These are phyloP conservation scores for Neofusicoccum cordaticola DNA, from an alignment of 2,329 filamentous ascomycete species.

Conservation along the genomic window DNA sequence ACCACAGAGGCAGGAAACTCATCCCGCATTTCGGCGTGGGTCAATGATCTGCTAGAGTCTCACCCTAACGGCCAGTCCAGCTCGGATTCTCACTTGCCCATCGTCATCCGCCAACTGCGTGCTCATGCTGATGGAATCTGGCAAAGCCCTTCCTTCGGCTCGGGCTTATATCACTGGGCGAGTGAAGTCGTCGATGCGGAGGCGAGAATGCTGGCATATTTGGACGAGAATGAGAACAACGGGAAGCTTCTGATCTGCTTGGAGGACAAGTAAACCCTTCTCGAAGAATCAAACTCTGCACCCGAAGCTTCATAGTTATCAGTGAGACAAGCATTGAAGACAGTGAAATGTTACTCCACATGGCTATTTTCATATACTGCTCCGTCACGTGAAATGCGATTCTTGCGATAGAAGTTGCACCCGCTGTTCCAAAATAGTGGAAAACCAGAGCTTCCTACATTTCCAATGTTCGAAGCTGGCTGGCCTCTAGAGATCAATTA, in stretches of 20 bases:
- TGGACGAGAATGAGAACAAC: background rate
- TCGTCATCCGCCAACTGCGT: background rate
- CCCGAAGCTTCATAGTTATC: no score
- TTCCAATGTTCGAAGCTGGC: background rate
- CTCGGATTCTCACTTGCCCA: background rate
- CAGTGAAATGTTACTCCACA: no score
- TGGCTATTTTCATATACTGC: no score
- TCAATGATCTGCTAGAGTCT: background rate
- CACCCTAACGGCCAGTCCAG: background rate
- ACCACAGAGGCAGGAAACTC: background rate
- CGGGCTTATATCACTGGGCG: background rate
- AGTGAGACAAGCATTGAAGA: no score
- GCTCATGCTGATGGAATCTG: background rate
- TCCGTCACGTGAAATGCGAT: background rate
- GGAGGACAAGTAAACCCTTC: background rate
- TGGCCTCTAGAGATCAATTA: no score
- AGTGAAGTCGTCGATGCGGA: background rate
- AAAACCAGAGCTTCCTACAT: background rate
- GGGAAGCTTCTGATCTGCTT: constrained; percentile 10
- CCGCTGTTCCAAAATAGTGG: no score
- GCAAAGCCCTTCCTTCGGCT: background rate
- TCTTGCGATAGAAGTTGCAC: background rate
- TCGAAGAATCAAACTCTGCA: no score
- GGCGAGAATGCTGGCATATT: constrained; percentile 11
- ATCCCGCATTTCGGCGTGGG: background rate